phyloP scores from a whole-genome alignment of 2,329 filamentous ascomycete genomes.

The Pseudocercospora fijiensis region DNA sequence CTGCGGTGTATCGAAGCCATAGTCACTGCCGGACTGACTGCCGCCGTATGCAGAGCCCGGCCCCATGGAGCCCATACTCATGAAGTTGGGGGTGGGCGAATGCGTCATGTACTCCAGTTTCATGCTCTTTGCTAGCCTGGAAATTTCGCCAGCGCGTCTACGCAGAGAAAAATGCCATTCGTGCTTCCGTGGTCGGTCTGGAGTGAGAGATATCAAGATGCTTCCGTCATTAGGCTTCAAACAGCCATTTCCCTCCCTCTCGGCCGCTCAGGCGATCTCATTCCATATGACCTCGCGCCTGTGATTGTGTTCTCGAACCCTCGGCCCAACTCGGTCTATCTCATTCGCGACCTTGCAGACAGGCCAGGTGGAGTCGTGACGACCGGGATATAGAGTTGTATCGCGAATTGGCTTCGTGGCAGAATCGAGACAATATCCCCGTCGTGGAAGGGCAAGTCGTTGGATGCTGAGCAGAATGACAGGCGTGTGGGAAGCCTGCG shows the following conservation, averaged over 20 bases:
- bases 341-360: constrained; percentile 3
- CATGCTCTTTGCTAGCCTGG: constrained; percentile 2
- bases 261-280: constrained; percentile 6
- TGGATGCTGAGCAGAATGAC: constrained; percentile 1
- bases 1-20: constrained; percentile 31
- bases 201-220: background rate
- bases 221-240: background rate
- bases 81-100: constrained; percentile 21
- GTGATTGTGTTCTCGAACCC: background rate
- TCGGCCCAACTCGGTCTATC: constrained; percentile 7
- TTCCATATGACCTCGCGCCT: constrained; percentile 5
- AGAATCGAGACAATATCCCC: constrained; percentile 8
- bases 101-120: constrained; percentile 3
- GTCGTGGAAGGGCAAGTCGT: background rate
- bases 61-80: constrained; percentile 26
- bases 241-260: background rate
- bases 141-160: constrained; percentile 2
- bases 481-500: background rate
- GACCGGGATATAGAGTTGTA: constrained; percentile 6
- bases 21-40: constrained; percentile 34
- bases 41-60: constrained; percentile 29
- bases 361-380: constrained; percentile 2
- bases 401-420: constrained; percentile 7
- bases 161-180: background rate
- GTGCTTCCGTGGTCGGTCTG: background rate